Percentiles rank a stretch among this genome's conserved stretches.
Evolutionary conservation across 2,329 filamentous ascomycete species (phyloP).

Genomic region (Verticillium longisporum): DNA sequence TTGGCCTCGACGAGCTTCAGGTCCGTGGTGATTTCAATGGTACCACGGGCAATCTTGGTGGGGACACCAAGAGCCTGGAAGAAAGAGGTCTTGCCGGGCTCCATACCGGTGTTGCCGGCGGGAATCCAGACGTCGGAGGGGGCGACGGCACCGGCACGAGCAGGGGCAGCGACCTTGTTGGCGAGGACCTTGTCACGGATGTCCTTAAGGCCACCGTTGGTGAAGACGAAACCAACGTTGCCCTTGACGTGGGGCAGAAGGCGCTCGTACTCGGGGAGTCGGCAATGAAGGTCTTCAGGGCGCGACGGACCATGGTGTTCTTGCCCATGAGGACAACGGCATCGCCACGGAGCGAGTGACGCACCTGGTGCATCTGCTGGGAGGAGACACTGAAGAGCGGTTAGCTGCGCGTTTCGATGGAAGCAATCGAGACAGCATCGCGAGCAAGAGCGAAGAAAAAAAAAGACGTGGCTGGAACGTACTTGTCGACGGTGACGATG

Average conservation of each 20-base stretch:
- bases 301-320: conserved; percentile 99
- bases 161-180: conserved; percentile 97
- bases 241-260: conserved; percentile 93
- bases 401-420: not conserved
- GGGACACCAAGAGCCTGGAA: conserved; percentile 99
- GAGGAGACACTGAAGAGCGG: conserved; percentile 74
- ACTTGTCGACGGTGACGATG: conserved; percentile 86
- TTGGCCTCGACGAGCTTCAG: conserved; percentile 95
- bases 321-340: conserved; percentile 98
- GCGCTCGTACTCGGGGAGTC: conserved; percentile 98
- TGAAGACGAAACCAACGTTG: conserved; percentile 99
- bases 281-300: conserved; percentile 85
- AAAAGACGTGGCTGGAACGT: not conserved
- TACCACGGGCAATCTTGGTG: conserved; percentile 99
- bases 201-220: conserved; percentile 89
- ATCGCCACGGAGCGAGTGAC: conserved; percentile 80
- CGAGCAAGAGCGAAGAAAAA: no score
- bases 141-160: conserved; percentile 94
- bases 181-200: conserved; percentile 88
- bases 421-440: not conserved
- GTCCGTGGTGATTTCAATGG: conserved; percentile 98
- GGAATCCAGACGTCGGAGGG: conserved; percentile 91
- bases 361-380: conserved; percentile 99
- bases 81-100: conserved; percentile 99
- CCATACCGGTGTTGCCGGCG: conserved; percentile 99